phyloP scores from a whole-genome alignment of 345 rosid species.

The Litchi chinensis region DNA sequence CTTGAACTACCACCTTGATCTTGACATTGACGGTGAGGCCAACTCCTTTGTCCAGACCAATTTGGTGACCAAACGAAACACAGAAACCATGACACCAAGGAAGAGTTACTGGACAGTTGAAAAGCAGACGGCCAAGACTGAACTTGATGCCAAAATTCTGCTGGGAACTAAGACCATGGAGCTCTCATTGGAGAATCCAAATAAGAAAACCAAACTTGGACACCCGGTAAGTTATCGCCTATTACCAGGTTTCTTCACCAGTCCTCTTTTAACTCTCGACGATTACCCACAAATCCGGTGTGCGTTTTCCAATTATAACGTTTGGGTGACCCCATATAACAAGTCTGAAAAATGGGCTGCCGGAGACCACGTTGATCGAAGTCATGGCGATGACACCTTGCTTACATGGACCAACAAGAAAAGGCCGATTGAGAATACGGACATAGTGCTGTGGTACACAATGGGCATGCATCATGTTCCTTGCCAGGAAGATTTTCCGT shows the following conservation, averaged over 20 bases:
- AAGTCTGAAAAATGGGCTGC: conserved; percentile 56
- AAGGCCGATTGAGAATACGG: conserved; percentile 47
- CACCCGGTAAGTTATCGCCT: conserved; percentile 48
- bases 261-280: conserved; percentile 31
- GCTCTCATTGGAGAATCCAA: conserved; percentile 44
- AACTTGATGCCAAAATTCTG: conserved; percentile 42
- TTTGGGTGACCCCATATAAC: conserved; percentile 65
- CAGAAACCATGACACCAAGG: conserved; percentile 32
- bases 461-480: conserved; percentile 59
- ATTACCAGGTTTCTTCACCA: conserved; percentile 30
- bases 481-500: conserved; percentile 59
- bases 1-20: conserved; percentile 49
- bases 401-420: conserved; percentile 51
- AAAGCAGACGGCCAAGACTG: conserved; percentile 46
- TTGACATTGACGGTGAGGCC: conserved; percentile 50
- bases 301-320: conserved; percentile 49
- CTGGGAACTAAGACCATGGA: conserved; percentile 32
- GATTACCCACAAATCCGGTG: conserved; percentile 55
- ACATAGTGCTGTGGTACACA: conserved; percentile 57
- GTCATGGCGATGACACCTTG: conserved; percentile 54
- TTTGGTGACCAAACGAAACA: conserved; percentile 35
- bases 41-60: conserved; percentile 50
- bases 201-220: conserved; percentile 46
- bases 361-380: conserved; percentile 46
- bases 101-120: conserved; percentile 57